Base-by-base conservation (phyloP, 768 basidiomycete species). In the Termitomyces sp. region DNA sequence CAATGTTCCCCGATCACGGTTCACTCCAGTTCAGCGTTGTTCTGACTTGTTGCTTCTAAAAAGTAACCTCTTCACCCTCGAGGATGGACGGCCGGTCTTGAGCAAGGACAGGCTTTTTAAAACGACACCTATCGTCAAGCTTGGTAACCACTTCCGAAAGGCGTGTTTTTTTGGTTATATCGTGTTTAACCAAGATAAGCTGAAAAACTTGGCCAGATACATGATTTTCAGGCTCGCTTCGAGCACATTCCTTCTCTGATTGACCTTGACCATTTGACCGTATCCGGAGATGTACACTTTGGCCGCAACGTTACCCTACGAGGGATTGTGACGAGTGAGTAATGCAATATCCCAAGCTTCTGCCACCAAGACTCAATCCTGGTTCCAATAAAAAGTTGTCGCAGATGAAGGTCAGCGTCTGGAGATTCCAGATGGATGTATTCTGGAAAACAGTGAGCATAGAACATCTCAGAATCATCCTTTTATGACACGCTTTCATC, bases 141-240 rank as follows among this genome's bases (percentile, higher is more conserved):
- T 92, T 50, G 89, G 89, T 51, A 86, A 88, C 67, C 85, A 86
- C 66, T 93, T 94, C 79, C 91, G 88, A 79, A 90, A 87, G 80
- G 87, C 87, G 53, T 49, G 66, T 44, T 26, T 47, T 30, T 7
- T 44, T 26, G 9, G 8, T 35, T n/a, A 14, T 16, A 63, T 62
- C 80, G 49, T 78, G 80, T 60, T 79, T 26, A 52, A 18, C 36
- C 20, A 22, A 14, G 14, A 36, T 0, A 30, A 7, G 40, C 30
- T 33, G 36, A 33, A 33, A 16, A 38, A 4, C 33, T 14, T 47
- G n/a, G 44, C 20, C 28, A 83, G 83, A 83, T 87, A 56, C 77
- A 77, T 46, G 76, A 88, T 65, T 91, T 92, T 72, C 85, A 90
- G 72, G 82, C 85, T 65, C 85, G 90, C 28, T 91, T 93, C 80